A percentile compares a stretch with the other conserved stretches of the same genome.
Conservation (phyloP, 495 filamentous ascomycete genomes). For the Neurospora tetrasperma region DNA sequence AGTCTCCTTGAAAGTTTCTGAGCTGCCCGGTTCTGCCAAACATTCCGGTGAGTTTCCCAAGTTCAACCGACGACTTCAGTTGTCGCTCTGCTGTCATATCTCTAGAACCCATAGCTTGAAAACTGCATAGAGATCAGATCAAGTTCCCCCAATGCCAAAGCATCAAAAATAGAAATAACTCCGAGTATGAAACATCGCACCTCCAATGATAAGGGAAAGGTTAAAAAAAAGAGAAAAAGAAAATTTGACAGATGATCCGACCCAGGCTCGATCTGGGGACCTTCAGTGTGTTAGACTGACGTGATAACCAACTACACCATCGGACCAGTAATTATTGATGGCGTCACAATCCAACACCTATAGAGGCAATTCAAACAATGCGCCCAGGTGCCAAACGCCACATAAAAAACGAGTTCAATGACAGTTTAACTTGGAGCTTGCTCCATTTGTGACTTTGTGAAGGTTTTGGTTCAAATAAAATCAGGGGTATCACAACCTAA, state of each 20-base stretch:
- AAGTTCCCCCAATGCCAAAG: too few species aligned
- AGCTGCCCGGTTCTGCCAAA: neutral
- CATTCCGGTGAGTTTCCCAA: neutral
- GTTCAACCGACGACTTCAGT: too few species aligned
- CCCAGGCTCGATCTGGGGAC: neutral
- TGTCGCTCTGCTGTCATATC: too few species aligned
- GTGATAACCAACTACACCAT: neutral
- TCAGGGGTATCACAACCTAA: neutral
- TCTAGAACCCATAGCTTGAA: too few species aligned
- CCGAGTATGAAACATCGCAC: too few species aligned
- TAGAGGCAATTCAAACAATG: too few species aligned
- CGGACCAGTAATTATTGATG: neutral
- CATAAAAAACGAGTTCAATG: neutral
- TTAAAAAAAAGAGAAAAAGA: neutral
- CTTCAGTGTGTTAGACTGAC: too few species aligned
- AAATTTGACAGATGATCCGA: neutral
- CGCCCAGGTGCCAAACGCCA: neutral
- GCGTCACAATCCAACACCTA: too few species aligned
- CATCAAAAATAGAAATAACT: too few species aligned
- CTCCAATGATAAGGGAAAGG: neutral
- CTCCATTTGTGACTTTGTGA: neutral
- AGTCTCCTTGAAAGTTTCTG: neutral
- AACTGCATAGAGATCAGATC: too few species aligned
- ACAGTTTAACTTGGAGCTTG: neutral
- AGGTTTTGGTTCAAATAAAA: neutral